Conservation (phyloP, 768 basidiomycete species). For the Trametes cingulata region DNA sequence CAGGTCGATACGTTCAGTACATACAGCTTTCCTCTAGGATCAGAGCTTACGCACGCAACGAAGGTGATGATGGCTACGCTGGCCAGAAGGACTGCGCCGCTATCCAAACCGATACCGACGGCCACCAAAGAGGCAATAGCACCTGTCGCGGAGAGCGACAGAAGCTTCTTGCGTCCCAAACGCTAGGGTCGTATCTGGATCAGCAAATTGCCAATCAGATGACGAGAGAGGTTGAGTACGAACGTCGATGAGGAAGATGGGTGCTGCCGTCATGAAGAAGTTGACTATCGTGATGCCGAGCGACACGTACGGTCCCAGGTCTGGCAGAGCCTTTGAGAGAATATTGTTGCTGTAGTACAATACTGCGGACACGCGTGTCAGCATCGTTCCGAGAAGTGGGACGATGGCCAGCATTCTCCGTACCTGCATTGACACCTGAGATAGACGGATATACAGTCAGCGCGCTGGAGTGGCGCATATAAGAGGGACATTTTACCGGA, state of each 20-base stretch:
- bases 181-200: conserved; percentile 43
- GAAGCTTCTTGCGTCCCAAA: conserved; percentile 68
- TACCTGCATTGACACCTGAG: conserved; percentile 76
- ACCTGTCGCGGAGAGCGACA: conserved; percentile 66
- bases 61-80: conserved; percentile 78
- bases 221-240: conserved; percentile 18
- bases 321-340: conserved; percentile 75
- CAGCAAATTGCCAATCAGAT: not conserved
- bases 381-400: conserved; percentile 4
- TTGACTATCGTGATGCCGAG: conserved; percentile 85
- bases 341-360: conserved; percentile 92
- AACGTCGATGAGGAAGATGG: conserved; percentile 86
- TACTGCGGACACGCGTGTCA: conserved; percentile 43
- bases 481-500: conserved; percentile 51
- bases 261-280: conserved; percentile 79
- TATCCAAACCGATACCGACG: conserved; percentile 72
- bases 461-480: not conserved
- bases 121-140: conserved; percentile 64
- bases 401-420: not conserved
- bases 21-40: too few relatives aligned
- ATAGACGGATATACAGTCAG: not conserved
- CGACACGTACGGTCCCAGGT: conserved; percentile 79
- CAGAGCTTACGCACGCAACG: conserved; percentile 75
- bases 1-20: too few relatives aligned
- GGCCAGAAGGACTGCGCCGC: conserved; percentile 56